Evolutionary conservation across 805 yeast species (phyloP).

Genomic region (Candida succiphila): DNA sequence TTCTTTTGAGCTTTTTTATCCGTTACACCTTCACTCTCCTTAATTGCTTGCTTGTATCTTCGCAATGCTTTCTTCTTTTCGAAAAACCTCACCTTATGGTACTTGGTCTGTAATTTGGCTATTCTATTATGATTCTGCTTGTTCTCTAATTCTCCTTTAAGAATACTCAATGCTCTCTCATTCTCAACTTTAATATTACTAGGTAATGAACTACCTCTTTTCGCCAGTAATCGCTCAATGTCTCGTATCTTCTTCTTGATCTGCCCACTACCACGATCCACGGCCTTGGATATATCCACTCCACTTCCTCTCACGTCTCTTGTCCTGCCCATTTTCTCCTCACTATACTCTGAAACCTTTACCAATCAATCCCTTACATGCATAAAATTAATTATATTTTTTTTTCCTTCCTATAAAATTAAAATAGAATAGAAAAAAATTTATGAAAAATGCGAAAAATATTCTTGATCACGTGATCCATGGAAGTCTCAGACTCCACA

Average conservation of each 20-base stretch:
- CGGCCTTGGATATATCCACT: conserved; percentile 20
- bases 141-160: conserved; percentile 34
- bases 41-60: conserved; percentile 36
- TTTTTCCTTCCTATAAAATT: too few relatives aligned
- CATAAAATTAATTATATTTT: too few relatives aligned
- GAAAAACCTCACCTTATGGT: conserved; percentile 89
- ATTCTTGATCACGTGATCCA: too few relatives aligned
- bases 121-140: conserved; percentile 29
- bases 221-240: conserved; percentile 55
- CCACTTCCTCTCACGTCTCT: not conserved
- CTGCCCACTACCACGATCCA: conserved; percentile 27
- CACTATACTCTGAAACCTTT: too few relatives aligned
- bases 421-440: too few relatives aligned
- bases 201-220: conserved; percentile 49
- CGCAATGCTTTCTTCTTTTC: conserved; percentile 81
- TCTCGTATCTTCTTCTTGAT: conserved; percentile 84
- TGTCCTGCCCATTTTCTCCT: not conserved
- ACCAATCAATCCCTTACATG: too few relatives aligned
- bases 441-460: too few relatives aligned
- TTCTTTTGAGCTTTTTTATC: conserved; percentile 22
- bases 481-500: too few relatives aligned
- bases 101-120: conserved; percentile 47
- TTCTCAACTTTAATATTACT: conserved; percentile 42
- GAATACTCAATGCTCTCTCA: conserved; percentile 34
- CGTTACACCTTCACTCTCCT: conserved; percentile 13